Conservation (phyloP, 805 yeast species). For the Candida maesae region DNA sequence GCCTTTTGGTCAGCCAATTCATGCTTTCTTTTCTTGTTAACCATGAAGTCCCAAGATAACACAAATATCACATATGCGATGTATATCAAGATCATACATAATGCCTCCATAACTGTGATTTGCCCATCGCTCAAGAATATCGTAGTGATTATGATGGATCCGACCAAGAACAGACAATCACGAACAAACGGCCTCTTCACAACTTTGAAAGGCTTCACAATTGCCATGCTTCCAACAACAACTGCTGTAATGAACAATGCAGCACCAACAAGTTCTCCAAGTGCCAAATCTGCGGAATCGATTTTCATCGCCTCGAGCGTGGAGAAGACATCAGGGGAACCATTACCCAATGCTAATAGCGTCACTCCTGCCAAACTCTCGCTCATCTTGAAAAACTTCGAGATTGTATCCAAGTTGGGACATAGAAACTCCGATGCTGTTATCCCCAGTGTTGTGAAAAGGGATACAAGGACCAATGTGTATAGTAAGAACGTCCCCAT, state of each 20-base stretch:
- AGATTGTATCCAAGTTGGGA: slow-evolving; percentile 71
- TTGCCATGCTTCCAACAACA: slow-evolving; percentile 78
- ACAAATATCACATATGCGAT: slow-evolving; percentile 51
- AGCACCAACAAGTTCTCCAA: slow-evolving; percentile 91
- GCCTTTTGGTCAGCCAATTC: slow-evolving; percentile 22
- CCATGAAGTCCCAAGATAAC: slow-evolving; percentile 28
- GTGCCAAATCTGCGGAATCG: slow-evolving; percentile 70
- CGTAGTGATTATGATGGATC: slow-evolving; percentile 44
- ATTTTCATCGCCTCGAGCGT: slow-evolving; percentile 78
- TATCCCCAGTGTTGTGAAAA: slow-evolving; percentile 68
- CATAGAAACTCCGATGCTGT: slow-evolving; percentile 83
- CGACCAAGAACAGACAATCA: slow-evolving; percentile 57
- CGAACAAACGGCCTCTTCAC: slow-evolving; percentile 26
- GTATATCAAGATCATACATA: slow-evolving; percentile 54
- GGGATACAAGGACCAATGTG: slow-evolving; percentile 25
- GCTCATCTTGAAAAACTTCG: slow-evolving; percentile 59
- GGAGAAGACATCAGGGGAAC: slow-evolving; percentile 84
- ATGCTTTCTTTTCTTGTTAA: slow-evolving; percentile 16
- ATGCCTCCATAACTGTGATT: slow-evolving; percentile 53
- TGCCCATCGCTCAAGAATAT: slow-evolving; percentile 54
- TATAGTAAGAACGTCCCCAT: slow-evolving; percentile 6
- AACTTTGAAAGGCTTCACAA: slow-evolving; percentile 68
- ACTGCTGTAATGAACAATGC: slow-evolving; percentile 78
- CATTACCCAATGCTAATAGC: slow-evolving; percentile 85
- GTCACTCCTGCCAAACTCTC: slow-evolving; percentile 88